Evolutionary conservation across 176 grass and related monocot species (phyloP).

Genomic region (Luzula sylvatica): DNA sequence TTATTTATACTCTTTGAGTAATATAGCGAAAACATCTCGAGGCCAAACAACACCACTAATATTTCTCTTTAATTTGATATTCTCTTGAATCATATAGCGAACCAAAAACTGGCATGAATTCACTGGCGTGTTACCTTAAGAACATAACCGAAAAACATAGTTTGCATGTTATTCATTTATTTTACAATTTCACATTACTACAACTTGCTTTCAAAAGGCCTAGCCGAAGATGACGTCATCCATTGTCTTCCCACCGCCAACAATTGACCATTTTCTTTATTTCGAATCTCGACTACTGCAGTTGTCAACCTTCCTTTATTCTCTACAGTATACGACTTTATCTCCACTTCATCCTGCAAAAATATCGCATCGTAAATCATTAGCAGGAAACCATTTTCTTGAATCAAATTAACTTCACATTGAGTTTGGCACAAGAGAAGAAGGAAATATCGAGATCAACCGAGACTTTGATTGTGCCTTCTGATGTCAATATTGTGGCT

Average conservation of each 20-base stretch:
- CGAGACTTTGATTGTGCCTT: constrained; percentile 19
- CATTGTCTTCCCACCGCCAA: constrained; percentile 37
- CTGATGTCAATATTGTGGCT: constrained; percentile 18
- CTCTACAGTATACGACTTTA: constrained; percentile 22
- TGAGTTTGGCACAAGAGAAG: constrained; percentile 13
- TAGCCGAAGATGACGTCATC: constrained; percentile 22
- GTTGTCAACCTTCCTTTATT: constrained; percentile 34
- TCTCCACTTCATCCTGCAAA: constrained; percentile 32
- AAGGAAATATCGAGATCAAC: constrained; percentile 25
- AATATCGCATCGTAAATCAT: neutral
- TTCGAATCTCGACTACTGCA: constrained; percentile 33
- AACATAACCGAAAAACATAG: too few relatives aligned
- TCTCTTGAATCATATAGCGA: too few relatives aligned
- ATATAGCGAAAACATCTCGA: too few relatives aligned
- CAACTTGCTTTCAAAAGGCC: constrained; percentile 16
- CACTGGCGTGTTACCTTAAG: too few relatives aligned
- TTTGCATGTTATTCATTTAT: too few relatives aligned
- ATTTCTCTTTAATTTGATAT: too few relatives aligned
- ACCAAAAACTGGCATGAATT: too few relatives aligned
- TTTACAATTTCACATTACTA: neutral
- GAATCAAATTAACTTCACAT: neutral
- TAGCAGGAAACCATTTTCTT: too few relatives aligned
- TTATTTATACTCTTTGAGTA: too few relatives aligned
- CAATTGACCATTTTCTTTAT: constrained; percentile 22
- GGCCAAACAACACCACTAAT: too few relatives aligned